Evolutionary conservation across 1,284 basidiomycete genomes (phyloP).

Genomic region (Sporisorium iseilematis-ciliati): DNA sequence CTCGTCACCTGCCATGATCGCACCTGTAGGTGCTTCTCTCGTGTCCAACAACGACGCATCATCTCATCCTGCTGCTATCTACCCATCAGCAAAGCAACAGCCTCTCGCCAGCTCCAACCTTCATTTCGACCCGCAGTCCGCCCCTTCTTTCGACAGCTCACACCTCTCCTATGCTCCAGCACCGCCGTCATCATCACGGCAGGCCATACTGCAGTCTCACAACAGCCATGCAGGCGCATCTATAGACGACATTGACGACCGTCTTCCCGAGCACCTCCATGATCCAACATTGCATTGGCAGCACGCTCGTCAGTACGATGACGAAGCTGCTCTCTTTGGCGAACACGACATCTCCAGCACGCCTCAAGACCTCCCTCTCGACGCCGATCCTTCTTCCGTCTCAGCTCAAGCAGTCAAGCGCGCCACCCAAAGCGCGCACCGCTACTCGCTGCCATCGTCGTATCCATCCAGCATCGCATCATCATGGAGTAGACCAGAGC

Average conservation of each 20-base stretch:
- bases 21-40: constrained; percentile 16
- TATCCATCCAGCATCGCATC: constrained; percentile 57
- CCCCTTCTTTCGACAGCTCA: background rate
- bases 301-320: constrained; percentile 30
- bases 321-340: constrained; percentile 21
- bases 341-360: constrained; percentile 26
- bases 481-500: constrained; percentile 50
- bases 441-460: constrained; percentile 49
- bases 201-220: constrained; percentile 1
- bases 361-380: constrained; percentile 3
- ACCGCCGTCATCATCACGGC: constrained; percentile 13
- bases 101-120: background rate
- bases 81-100: constrained; percentile 4
- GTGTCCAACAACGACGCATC: background rate
- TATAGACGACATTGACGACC: constrained; percentile 27
- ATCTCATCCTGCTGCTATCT: background rate
- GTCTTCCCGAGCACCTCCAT: constrained; percentile 11
- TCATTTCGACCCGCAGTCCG: background rate
- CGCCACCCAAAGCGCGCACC: constrained; percentile 18
- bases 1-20: constrained; percentile 41
- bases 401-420: background rate
- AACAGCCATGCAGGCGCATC: background rate
- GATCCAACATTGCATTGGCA: constrained; percentile 19
- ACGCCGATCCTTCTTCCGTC: constrained; percentile 1
- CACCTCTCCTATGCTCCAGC: background rate